Evolutionary conservation across 345 rosid species (phyloP), one percentile per base, ranked within the genome.

Genomic region (Laguncularia racemosa): DNA sequence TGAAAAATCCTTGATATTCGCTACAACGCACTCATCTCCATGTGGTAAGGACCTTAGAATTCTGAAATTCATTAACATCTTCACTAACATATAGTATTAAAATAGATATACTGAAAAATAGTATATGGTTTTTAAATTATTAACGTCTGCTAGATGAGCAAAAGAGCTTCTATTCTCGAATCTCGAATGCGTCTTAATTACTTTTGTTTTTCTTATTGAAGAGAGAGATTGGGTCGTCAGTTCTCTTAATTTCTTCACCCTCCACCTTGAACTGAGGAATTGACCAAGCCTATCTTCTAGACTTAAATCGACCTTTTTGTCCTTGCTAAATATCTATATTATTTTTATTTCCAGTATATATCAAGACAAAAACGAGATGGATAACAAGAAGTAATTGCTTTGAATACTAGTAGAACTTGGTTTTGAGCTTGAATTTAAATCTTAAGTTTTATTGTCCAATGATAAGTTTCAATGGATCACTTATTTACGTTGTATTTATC

Each of bases 161-260:
- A 48, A n/a, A 3, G 8, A 64, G 69, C 70, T 84, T 73, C 76
- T 63, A 78, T 81, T 78, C 77, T 81, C 75, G 76, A 81, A 67
- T 69, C 73, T 72, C 65, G 72, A 61, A 66, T 68, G 53, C 74
- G 59, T 61, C 21, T 58, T 46, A 18, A 7, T 46, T n/a, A n/a
- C n/a, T 69, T 33, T 33, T 33, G 40, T 33, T 52, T 5, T 21
- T 0, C 49, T 51, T 21, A 3, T 28, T 21, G 1, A 14, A 38
- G n/a, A 20, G 48, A 20, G 50, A 57, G 10, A 57, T 14, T 44
- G 45, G 50, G 19, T 44, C 40, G 40, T 33, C 40, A 33, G 40
- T 33, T 23, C 9, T 33, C 40, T 33, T 33, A 33, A 33, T 33
- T 33, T 33, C 40, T 33, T 33, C 18, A 57, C 17, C 23, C 46